Evolutionary conservation across 2,329 filamentous ascomycete genomes (phyloP).

Genomic region (Aspergillus chevalieri): DNA sequence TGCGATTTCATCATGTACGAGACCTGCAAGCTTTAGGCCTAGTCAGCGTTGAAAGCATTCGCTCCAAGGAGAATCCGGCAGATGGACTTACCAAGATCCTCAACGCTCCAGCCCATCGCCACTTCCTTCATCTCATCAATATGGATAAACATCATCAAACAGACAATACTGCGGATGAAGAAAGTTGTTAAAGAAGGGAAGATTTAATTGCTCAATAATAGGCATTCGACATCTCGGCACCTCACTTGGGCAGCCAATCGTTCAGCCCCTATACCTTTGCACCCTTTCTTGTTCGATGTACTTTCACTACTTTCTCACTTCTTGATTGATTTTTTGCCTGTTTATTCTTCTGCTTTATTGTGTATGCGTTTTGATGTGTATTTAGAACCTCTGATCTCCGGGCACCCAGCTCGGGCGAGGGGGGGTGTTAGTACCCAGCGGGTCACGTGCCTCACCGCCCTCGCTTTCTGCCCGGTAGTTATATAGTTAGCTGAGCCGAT

Average conservation of each 20-base stretch:
- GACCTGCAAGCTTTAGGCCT: slow-evolving; percentile 3
- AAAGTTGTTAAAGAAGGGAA: neutral
- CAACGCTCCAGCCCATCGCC: neutral
- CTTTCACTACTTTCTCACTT: neutral
- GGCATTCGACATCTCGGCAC: too few species aligned
- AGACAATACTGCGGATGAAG: too few species aligned
- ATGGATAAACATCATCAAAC: neutral
- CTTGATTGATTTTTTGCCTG: neutral
- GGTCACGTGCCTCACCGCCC: too few species aligned
- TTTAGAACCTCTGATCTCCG: neutral
- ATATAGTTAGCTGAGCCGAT: too few species aligned
- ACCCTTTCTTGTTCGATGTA: too few species aligned
- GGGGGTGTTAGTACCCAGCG: neutral
- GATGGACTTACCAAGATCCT: neutral
- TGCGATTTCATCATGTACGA: neutral
- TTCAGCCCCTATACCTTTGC: too few species aligned
- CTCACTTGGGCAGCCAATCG: too few species aligned
- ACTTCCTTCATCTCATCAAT: neutral
- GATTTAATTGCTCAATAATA: too few species aligned
- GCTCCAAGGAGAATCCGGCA: neutral
- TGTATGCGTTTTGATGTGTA: neutral
- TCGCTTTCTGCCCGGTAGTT: too few species aligned
- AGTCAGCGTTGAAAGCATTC: neutral
- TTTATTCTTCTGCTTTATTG: neutral
- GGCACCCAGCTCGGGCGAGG: neutral